Evolutionary conservation across 2,329 filamentous ascomycete genomes (phyloP), one percentile per base, ranked within the genome.

Genomic region (Amauroascus niger): DNA sequence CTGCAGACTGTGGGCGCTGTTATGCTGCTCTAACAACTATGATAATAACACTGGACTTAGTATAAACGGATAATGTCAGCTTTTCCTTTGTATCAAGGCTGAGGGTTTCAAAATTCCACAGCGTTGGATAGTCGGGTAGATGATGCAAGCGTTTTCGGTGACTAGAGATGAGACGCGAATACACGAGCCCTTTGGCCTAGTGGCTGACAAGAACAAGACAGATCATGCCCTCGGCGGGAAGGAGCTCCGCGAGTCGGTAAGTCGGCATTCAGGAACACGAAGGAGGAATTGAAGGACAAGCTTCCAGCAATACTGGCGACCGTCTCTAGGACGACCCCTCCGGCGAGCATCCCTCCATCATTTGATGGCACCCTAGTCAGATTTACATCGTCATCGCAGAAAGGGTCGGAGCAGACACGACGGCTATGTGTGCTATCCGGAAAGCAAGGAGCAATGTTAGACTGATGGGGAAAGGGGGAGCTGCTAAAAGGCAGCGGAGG

Each of bases 131-230:
- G 32, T 35, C 32, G 32, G 9, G 14, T 35, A 35, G 32, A 35
- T 13, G 8, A 35, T 35, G 32, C 32, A 35, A 35, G 32, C 32
- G 32, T 35, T 32, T 32, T 35, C 32, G 32, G 32, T 35, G 32
- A 44, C 40, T 4, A 44, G 45, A 48, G 45, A 48, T 48, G 28
- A 48, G 45, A 48, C 45, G 45, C 45, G 45, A 28, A 18, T 48
- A 48, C 18, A 48, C 28, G 45, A 48, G 16, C 9, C 28, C 14
- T 48, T 48, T 48, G 20, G 45, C 28, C 45, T 48, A 48, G 7
- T 32, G 28, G 45, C 22, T 48, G 45, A 48, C 22, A 32, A 48
- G 16, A 30, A 48, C 45, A 48, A 48, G 18, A 48, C 45, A 30
- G 45, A 16, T 30, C 45, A 48, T 22, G 32, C 22, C 16, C 6